These are phyloP conservation scores for Yamadazyma phyllophila DNA, from an alignment of 805 yeast genomes.

Conservation along the genomic window DNA sequence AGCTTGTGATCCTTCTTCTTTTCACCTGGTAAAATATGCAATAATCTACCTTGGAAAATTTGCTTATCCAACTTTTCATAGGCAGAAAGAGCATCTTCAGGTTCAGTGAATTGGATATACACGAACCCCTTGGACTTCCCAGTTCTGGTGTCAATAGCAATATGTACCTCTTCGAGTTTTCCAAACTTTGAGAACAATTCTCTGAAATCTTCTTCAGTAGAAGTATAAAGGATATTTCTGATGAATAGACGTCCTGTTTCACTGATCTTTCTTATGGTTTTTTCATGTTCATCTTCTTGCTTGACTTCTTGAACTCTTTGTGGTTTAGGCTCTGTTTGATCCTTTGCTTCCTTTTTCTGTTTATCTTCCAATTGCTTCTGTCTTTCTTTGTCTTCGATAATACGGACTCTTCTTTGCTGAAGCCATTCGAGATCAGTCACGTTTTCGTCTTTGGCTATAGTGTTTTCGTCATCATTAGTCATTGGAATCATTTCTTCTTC, in stretches of 20 bases:
- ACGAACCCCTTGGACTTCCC: conserved; percentile 93
- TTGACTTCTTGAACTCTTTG: conserved; percentile 4
- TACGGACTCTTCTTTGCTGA: conserved; percentile 68
- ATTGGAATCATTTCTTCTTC: conserved; percentile 14
- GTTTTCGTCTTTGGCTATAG: conserved; percentile 59
- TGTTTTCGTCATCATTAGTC: conserved; percentile 13
- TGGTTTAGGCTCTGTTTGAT: conserved; percentile 3
- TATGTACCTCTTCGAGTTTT: conserved; percentile 78
- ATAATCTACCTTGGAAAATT: conserved; percentile 88
- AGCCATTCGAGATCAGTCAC: conserved; percentile 88
- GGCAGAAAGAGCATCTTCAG: conserved; percentile 75
- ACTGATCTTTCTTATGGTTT: conserved; percentile 49
- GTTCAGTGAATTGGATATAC: conserved; percentile 67
- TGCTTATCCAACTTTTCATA: conserved; percentile 75
- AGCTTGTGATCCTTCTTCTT: conserved; percentile 76
- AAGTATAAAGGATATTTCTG: conserved; percentile 77
- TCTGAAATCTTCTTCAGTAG: conserved; percentile 76
- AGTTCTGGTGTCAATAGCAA: conserved; percentile 87
- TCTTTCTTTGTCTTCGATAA: conserved; percentile 38
- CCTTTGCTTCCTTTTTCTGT: background rate
- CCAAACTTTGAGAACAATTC: conserved; percentile 69
- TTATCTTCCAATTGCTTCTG: conserved; percentile 10
- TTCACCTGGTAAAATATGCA: conserved; percentile 86
- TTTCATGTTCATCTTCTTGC: conserved; percentile 42
- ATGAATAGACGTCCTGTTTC: conserved; percentile 81